A percentile compares a stretch with the other conserved stretches of the same genome.
phyloP scores from a whole-genome alignment of 2,329 filamentous ascomycete genomes.

The Nothomitra cinnamomea region DNA sequence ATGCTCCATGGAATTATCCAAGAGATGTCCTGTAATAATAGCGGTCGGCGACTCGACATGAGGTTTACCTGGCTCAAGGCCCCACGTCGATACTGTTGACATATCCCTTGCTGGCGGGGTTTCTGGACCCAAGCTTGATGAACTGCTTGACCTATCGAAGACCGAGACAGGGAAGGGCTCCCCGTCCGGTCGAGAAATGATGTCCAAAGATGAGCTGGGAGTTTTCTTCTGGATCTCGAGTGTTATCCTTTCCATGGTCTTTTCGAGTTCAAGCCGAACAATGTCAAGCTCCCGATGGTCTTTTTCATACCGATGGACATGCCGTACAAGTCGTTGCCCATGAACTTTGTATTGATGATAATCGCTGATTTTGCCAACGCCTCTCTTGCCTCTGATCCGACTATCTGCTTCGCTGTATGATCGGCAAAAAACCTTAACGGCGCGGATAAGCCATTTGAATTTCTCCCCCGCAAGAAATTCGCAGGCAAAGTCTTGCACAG shows the following conservation, averaged over 20 bases:
- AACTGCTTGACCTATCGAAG: slow-evolving; percentile 33
- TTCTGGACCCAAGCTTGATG: slow-evolving; percentile 29
- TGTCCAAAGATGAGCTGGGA: slow-evolving; percentile 23
- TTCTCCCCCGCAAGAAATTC: slow-evolving; percentile 26
- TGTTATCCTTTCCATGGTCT: slow-evolving; percentile 23
- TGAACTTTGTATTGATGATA: slow-evolving; percentile 36
- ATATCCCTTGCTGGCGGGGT: slow-evolving; percentile 21
- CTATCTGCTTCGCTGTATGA: slow-evolving; percentile 31
- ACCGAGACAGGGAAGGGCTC: slow-evolving; percentile 26
- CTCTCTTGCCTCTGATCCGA: slow-evolving; percentile 20
- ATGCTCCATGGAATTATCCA: background rate
- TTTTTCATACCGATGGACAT: slow-evolving; percentile 25
- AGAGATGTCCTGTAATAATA: background rate
- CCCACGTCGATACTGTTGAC: slow-evolving; percentile 26
- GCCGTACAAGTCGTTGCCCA: slow-evolving; percentile 28
- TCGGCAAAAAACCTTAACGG: slow-evolving; percentile 30
- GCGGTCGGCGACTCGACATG: slow-evolving; percentile 1
- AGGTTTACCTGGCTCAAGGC: slow-evolving; percentile 18
- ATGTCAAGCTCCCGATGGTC: slow-evolving; percentile 17
- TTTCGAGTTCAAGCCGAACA: slow-evolving; percentile 21
- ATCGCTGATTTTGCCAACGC: slow-evolving; percentile 25
- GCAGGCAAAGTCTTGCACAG: slow-evolving; percentile 36
- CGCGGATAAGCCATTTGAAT: slow-evolving; percentile 32
- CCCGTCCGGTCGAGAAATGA: slow-evolving; percentile 12
- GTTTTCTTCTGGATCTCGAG: slow-evolving; percentile 28